Evolutionary conservation across 495 filamentous ascomycete genomes (phyloP).

Genomic region (Entonaema liquescens): DNA sequence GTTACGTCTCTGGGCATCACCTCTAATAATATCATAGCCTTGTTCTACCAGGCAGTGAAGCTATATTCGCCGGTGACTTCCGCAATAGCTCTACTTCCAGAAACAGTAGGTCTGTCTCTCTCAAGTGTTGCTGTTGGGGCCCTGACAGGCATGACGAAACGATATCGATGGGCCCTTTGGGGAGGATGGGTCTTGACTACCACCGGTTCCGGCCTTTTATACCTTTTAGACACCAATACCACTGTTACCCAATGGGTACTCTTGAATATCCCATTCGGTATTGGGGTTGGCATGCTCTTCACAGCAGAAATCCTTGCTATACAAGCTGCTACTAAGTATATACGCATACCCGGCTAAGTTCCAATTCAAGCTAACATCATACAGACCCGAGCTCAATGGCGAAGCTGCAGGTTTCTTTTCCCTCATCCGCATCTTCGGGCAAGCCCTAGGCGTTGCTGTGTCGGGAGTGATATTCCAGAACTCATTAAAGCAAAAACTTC

Average conservation of each 20-base stretch:
- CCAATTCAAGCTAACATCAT: not conserved
- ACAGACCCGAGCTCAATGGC: constrained; percentile 19
- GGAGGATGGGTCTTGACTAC: constrained; percentile 59
- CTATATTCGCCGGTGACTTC: constrained; percentile 61
- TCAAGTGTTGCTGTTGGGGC: constrained; percentile 54
- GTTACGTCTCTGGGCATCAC: not conserved
- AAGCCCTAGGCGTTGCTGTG: not conserved
- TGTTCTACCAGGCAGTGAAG: constrained; percentile 72
- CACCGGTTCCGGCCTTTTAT: constrained; percentile 58
- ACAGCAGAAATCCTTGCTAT: constrained; percentile 57
- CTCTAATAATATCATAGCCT: constrained; percentile 32
- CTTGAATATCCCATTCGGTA: constrained; percentile 58
- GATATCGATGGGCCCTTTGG: constrained; percentile 62
- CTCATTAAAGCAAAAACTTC: not conserved
- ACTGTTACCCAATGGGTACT: constrained; percentile 60
- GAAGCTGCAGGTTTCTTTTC: constrained; percentile 1
- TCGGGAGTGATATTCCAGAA: constrained; percentile 4
- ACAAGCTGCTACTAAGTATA: constrained; percentile 49
- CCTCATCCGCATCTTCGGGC: constrained; percentile 35
- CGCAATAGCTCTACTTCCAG: constrained; percentile 66
- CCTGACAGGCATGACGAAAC: constrained; percentile 52
- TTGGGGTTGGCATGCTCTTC: constrained; percentile 63
- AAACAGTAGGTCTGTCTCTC: constrained; percentile 59
- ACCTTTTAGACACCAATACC: constrained; percentile 55
- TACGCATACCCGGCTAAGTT: not conserved